These are phyloP conservation scores for Didymella pomorum DNA, from an alignment of 2,329 filamentous ascomycete genomes.

Conservation along the genomic window DNA sequence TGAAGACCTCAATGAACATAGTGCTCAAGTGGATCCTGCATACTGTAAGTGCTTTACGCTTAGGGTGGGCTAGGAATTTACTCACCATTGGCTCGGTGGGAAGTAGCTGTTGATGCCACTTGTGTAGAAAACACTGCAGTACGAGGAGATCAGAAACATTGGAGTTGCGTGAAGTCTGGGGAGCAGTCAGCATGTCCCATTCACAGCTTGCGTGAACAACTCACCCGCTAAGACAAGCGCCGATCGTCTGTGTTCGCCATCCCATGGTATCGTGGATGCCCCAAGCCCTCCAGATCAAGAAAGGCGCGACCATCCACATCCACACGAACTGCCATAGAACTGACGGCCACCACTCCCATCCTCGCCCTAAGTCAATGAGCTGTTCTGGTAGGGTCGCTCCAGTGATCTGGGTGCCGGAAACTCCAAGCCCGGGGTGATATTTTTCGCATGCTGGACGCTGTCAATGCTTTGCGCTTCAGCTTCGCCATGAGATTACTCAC, in stretches of 20 bases:
- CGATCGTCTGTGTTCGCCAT: slow-evolving; percentile 31
- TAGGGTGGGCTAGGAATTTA: background rate
- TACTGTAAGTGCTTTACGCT: background rate
- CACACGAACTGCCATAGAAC: slow-evolving; percentile 32
- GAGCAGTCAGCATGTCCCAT: slow-evolving; percentile 3
- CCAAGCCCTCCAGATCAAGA: slow-evolving; percentile 27
- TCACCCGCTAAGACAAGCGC: slow-evolving; percentile 28
- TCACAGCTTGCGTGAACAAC: background rate
- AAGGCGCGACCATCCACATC: slow-evolving; percentile 31
- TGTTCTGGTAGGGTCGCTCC: slow-evolving; percentile 27
- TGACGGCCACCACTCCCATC: slow-evolving; percentile 35
- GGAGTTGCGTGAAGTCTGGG: slow-evolving; percentile 29
- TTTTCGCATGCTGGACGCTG: slow-evolving; percentile 2
- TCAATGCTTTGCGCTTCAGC: too few relatives aligned
- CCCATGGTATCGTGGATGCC: slow-evolving; percentile 27
- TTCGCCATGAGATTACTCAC: background rate
- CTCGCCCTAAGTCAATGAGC: slow-evolving; percentile 25
- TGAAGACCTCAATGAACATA: slow-evolving; percentile 29
- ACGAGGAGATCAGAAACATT: slow-evolving; percentile 31
- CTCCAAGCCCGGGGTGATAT: slow-evolving; percentile 29
- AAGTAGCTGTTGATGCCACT: slow-evolving; percentile 27
- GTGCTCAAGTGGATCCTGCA: slow-evolving; percentile 29
- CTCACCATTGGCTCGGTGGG: slow-evolving; percentile 29
- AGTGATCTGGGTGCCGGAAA: slow-evolving; percentile 25
- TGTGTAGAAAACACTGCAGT: slow-evolving; percentile 24